Base-by-base conservation (phyloP, 2,329 filamentous ascomycete genomes). In the Arachnomyces sp. region DNA sequence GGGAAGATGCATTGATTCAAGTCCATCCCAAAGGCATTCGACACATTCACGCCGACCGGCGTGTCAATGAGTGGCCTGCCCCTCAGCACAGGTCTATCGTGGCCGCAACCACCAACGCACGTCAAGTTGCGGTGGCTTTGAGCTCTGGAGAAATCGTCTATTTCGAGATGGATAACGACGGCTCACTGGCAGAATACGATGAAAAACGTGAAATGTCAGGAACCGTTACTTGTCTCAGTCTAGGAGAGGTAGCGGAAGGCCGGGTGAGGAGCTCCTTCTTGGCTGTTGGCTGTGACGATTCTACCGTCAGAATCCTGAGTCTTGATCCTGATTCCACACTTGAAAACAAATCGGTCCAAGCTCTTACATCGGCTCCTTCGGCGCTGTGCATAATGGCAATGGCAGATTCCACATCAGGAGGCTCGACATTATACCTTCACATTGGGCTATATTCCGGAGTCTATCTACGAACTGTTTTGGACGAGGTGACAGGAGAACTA, bases 91-190 rank as follows among this genome's bases (percentile, higher is more conserved):
- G 92, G 15, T 93, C 90, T 0, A 96, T 98, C 48, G 88, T 96
- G 34, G 87, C 90, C 7, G 93, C 90, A 28, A 83, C 90, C 1
- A 92, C 90, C 12, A 99, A 98, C 55, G 82, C 90, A 53, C 80
- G 86, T 31, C 92, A 99, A 64, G 86, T 98, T 17, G 88, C 88
- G 3, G 82, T 96, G 36, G 92, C 92, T 1, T 72, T 99, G 17
- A 96, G 89, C 58, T 95, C 89, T 7, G 90, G 90, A 29, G 92
- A 98, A 61, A 90, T 98, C 47, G 86, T 95, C 31, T 98, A 96
- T 59, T 98, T 98, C 52, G 93, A 98, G 60, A 90, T 95, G 80
- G 92, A 95, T 55, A 76, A 79, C 0, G 90, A 96, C 62, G 89
- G 89, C 21, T 85, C 85, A 3, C 72, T 96, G 25, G 87, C 87